A percentile compares a stretch with the other conserved stretches of the same genome.
phyloP scores from a whole-genome alignment of 2,329 filamentous ascomycete species.

The Pseudogymnoascus sp. region DNA sequence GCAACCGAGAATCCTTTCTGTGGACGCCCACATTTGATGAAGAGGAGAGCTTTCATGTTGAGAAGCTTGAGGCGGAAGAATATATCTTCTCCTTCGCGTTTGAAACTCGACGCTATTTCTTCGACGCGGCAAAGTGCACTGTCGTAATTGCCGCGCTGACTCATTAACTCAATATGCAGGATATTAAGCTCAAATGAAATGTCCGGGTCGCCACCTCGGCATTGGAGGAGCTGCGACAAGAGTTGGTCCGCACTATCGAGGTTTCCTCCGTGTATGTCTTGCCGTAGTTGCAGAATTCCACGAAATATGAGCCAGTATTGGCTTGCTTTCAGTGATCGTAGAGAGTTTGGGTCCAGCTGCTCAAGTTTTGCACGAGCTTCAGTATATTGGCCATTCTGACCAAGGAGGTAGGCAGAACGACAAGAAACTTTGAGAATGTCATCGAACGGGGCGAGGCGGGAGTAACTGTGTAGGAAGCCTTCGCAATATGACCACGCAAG shows the following conservation, averaged over 20 bases:
- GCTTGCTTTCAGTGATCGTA: conserved; percentile 69
- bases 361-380: conserved; percentile 57
- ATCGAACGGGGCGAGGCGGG: conserved; percentile 58
- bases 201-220: conserved; percentile 40
- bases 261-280: conserved; percentile 53
- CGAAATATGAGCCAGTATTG: conserved; percentile 66
- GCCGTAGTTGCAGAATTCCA: conserved; percentile 57
- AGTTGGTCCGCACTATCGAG: conserved; percentile 49
- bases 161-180: conserved; percentile 51
- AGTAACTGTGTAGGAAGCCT: conserved; percentile 68
- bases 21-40: conserved; percentile 51
- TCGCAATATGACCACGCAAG: conserved; percentile 58
- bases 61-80: conserved; percentile 54
- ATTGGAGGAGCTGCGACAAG: conserved; percentile 46
- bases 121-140: conserved; percentile 49
- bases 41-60: conserved; percentile 53
- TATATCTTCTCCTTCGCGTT: conserved; percentile 52
- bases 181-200: conserved; percentile 51
- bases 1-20: conserved; percentile 60
- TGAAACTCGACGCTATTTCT: conserved; percentile 40
- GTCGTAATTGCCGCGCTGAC: conserved; percentile 44
- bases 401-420: conserved; percentile 59
- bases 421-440: conserved; percentile 72
- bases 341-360: conserved; percentile 50
- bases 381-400: conserved; percentile 62